phyloP scores from a whole-genome alignment of 2,329 filamentous ascomycete species.

The Colletotrichum plurivorum region DNA sequence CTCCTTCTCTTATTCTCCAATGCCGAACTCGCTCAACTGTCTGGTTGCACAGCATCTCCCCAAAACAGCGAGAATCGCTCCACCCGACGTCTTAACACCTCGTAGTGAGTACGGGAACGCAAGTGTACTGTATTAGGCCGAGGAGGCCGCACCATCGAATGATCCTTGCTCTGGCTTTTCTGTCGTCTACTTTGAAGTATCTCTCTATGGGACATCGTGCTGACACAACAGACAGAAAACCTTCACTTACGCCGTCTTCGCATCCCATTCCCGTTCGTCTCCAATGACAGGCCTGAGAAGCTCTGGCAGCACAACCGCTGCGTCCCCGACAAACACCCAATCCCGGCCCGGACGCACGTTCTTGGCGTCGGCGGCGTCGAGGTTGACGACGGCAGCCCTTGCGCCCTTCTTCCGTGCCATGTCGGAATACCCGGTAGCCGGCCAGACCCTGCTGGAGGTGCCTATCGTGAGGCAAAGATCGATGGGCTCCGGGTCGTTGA shows the following conservation, averaged over 20 bases:
- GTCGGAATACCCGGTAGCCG: conserved; percentile 74
- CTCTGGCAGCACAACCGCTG: conserved; percentile 34
- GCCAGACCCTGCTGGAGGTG: conserved; percentile 74
- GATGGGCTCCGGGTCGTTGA: conserved; percentile 59
- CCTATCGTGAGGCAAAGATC: conserved; percentile 79
- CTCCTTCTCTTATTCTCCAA: background rate
- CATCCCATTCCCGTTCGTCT: background rate
- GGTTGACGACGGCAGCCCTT: conserved; percentile 74
- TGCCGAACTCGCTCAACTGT: conserved; percentile 4
- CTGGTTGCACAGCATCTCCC: conserved; percentile 13
- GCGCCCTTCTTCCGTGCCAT: conserved; percentile 69
- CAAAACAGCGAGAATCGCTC: too few species aligned
- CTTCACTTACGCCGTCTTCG: too few species aligned
- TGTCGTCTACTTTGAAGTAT: too few species aligned
- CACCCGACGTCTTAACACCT: too few species aligned
- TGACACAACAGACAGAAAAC: too few species aligned
- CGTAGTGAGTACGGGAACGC: too few species aligned
- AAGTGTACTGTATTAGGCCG: too few species aligned
- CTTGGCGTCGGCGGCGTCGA: conserved; percentile 59
- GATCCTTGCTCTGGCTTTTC: too few species aligned
- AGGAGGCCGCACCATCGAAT: too few species aligned
- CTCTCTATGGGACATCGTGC: too few species aligned
- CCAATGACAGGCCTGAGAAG: conserved; percentile 36
- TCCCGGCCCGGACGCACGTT: conserved; percentile 17
- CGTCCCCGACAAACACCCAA: conserved; percentile 42